phyloP scores from a whole-genome alignment of 208 protist species.

The Leptomonas seymouri region DNA sequence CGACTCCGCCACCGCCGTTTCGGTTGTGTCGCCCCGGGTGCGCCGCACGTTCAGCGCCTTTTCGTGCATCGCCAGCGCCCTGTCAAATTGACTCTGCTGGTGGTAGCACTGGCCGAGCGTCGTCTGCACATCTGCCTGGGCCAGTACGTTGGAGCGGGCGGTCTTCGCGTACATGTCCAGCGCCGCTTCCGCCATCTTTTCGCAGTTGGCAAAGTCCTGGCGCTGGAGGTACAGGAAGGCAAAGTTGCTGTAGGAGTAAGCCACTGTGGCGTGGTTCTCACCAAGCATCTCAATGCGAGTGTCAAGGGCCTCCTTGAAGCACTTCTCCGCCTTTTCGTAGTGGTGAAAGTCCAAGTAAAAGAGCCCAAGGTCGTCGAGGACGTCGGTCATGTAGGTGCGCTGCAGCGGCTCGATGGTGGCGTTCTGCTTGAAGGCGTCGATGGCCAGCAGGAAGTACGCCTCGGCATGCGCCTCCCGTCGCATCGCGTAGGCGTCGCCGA shows the following conservation, averaged over 20 bases:
- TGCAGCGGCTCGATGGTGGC: slow-evolving; percentile 75
- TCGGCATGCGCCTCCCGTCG: slow-evolving; percentile 81
- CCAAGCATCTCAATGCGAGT: slow-evolving; percentile 88
- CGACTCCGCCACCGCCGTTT: slow-evolving; percentile 80
- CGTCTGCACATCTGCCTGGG: slow-evolving; percentile 88
- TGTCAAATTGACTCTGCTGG: slow-evolving; percentile 55
- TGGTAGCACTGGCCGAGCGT: slow-evolving; percentile 79
- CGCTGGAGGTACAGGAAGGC: slow-evolving; percentile 77
- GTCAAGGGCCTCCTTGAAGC: slow-evolving; percentile 87
- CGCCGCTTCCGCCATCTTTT: slow-evolving; percentile 74
- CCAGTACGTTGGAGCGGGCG: slow-evolving; percentile 79
- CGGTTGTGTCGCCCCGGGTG: slow-evolving; percentile 76
- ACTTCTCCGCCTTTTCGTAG: slow-evolving; percentile 89
- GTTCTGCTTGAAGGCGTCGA: slow-evolving; percentile 85
- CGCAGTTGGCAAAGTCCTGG: slow-evolving; percentile 70
- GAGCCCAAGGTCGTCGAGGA: slow-evolving; percentile 88
- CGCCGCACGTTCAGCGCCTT: slow-evolving; percentile 89
- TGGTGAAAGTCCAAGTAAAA: slow-evolving; percentile 91
- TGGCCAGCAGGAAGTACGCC: slow-evolving; percentile 84
- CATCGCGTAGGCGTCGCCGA: slow-evolving; percentile 85
- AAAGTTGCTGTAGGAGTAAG: slow-evolving; percentile 93
- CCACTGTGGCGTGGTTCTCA: slow-evolving; percentile 85
- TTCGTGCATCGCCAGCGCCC: slow-evolving; percentile 76
- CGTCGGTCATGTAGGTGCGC: slow-evolving; percentile 88
- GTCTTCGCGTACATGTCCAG: slow-evolving; percentile 90